Evolutionary conservation across 2,329 filamentous ascomycete genomes (phyloP), one percentile per base, ranked within the genome.

Genomic region (Macrophomina phaseolina): DNA sequence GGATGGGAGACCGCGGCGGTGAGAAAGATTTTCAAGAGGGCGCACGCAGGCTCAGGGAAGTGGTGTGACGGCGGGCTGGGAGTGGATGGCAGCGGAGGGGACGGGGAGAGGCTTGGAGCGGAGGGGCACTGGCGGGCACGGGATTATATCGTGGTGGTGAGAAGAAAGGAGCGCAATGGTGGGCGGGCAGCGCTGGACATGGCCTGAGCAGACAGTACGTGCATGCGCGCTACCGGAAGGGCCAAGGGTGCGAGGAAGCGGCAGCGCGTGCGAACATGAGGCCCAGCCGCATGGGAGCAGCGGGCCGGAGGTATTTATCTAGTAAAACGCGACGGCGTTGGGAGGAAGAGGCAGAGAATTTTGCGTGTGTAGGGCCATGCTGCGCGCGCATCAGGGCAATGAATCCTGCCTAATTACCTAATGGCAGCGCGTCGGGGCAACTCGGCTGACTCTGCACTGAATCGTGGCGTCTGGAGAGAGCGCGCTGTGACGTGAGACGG

Each of bases 321-420:
- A 46, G 51, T 66, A 51, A 32, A 66, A 60, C 32, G 64, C 42
- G 64, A 61, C 40, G 32, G 52, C 34, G 64, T 38, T 40, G 45
- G 52, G 53, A 58, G 52, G 52, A 64, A 40, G 63, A 60, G 53
- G 38, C 61, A 53, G 61, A 64, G 61, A 52, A 52, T 64, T 64
- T 64, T 64, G 61, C 49, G 11, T 46, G 42, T 36, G 14, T 45
- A 32, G 58, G 42, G 58, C 58, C 58, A 62, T 42, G 52, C 63
- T 32, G 63, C 55, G 46, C 45, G 55, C 64, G 53, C 64, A 51
- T 66, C 53, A 66, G 64, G 64, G 64, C 64, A 66, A 12, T 40
- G 30, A 49, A 61, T 62, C 45, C 53, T 67, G 45, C 56, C 48
- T 46, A 67, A 69, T 69, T 69, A 69, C 67, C 65, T 69, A 69